Evolutionary conservation across 495 filamentous ascomycete species (phyloP), one percentile per base, ranked within the genome.

Genomic region (Aspergillus diversus): DNA sequence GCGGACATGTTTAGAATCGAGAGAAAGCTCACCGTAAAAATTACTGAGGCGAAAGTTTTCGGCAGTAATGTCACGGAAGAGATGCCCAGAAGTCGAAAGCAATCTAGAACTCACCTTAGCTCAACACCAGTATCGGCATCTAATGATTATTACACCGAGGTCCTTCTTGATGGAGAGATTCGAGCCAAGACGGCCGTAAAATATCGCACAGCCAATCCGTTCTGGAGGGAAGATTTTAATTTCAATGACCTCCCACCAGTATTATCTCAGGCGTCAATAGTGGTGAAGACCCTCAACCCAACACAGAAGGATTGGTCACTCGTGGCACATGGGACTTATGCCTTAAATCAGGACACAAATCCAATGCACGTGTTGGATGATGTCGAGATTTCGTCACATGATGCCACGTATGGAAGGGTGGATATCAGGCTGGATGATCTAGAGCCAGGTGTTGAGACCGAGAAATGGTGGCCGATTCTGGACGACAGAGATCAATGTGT

Each of bases 171-270:
- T 74, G 91, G 91, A 12, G 92, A 98, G 67, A 86, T 94, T 35
- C 84, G 94, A 58, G 91, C 91, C 15, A 89, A 91, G 63, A 97
- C 95, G 9, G 89, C 89, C 32, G 88, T 91, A 21, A 93, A 93
- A 74, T 81, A 84, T 61, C 90, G 92, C 59, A 93, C 90, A 13
- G 86, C 85, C 55, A 92, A 87, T 69, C 95, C 93, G 0, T 97
- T 98, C 66, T 99, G 96, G 95, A 83, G 93, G 33, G 95, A 98
- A 78, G 92, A 94, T 47, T 93, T 92, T 67, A 86, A 90, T 51
- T 97, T 97, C 69, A 77, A 80, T 46, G 93, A 97, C 75, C 81
- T 99, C 15, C 92, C 95, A 3, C 82, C 91, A 0, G 83, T 91
- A 8, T 71, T 96, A 42, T 93, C 91, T 8, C 90, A 86, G 68